These are phyloP conservation scores for Jamesozyma jinghongensis DNA, from an alignment of 805 yeast species.

Conservation along the genomic window DNA sequence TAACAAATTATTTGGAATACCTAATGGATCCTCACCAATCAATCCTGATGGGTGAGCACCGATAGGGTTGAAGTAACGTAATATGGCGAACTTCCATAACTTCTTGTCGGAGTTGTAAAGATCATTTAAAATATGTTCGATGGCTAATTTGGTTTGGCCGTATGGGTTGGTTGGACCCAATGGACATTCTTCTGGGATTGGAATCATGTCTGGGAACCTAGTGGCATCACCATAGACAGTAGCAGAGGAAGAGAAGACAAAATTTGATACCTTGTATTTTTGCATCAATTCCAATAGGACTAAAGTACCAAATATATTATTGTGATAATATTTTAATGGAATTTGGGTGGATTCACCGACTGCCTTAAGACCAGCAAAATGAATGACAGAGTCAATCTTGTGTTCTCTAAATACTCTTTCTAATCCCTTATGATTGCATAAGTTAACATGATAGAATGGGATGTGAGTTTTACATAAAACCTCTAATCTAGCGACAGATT, in stretches of 20 bases:
- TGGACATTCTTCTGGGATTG: conserved; percentile 73
- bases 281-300: conserved; percentile 47
- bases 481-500: conserved; percentile 56
- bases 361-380: conserved; percentile 77
- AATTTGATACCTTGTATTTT: conserved; percentile 35
- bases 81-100: conserved; percentile 46
- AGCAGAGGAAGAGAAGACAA: conserved; percentile 73
- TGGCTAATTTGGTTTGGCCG: conserved; percentile 60
- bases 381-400: conserved; percentile 52
- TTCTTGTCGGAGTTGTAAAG: conserved; percentile 36
- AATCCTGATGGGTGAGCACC: conserved; percentile 80
- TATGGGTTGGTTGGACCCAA: conserved; percentile 70
- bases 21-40: conserved; percentile 74
- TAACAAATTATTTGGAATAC: conserved; percentile 65
- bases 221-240: conserved; percentile 81
- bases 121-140: conserved; percentile 55
- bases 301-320: conserved; percentile 59
- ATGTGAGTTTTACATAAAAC: conserved; percentile 39
- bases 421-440: conserved; percentile 43
- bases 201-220: conserved; percentile 60
- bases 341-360: conserved; percentile 67
- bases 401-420: conserved; percentile 39
- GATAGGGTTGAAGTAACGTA: conserved; percentile 76
- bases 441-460: conserved; percentile 50
- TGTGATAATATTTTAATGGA: conserved; percentile 60